Conservation (phyloP, 768 basidiomycete species). For the Panaeolus papilionaceus region DNA sequence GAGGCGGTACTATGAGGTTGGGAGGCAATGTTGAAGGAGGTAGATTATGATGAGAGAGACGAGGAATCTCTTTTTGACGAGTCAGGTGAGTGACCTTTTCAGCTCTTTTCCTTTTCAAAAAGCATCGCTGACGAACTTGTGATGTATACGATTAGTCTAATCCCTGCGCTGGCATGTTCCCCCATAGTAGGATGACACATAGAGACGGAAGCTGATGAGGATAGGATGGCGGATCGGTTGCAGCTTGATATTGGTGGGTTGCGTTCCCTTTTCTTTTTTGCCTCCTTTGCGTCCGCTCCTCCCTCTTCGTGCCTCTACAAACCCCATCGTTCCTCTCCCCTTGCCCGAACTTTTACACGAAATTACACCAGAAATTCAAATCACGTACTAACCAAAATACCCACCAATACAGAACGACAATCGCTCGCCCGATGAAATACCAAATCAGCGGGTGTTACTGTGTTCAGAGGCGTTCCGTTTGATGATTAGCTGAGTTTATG, state of each 20-base stretch:
- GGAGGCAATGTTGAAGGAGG: too few relatives aligned
- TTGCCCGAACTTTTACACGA: not conserved
- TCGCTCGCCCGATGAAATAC: slow-evolving; percentile 56
- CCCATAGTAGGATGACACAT: too few relatives aligned
- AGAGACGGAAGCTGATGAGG: too few relatives aligned
- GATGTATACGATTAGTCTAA: slow-evolving; percentile 40
- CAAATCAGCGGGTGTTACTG: slow-evolving; percentile 53
- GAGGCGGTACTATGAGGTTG: too few relatives aligned
- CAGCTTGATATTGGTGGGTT: slow-evolving; percentile 73
- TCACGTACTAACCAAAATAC: not conserved
- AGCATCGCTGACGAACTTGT: not conserved
- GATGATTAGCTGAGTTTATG: slow-evolving; percentile 88
- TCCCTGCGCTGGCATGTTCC: slow-evolving; percentile 76
- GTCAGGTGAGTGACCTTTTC: slow-evolving; percentile 58
- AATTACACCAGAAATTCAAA: not conserved
- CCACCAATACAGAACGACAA: slow-evolving; percentile 58
- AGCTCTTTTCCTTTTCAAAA: not conserved
- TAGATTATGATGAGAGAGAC: slow-evolving; percentile 93
- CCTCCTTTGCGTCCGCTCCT: not conserved
- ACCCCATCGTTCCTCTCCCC: not conserved
- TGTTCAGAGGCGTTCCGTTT: slow-evolving; percentile 83
- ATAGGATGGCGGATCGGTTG: slow-evolving; percentile 78
- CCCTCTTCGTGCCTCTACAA: not conserved
- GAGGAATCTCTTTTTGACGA: slow-evolving; percentile 80
- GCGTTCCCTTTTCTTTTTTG: not conserved